These are phyloP conservation scores for Aureobasidium leucospermi DNA, from an alignment of 2,329 filamentous ascomycete species.

Conservation along the genomic window DNA sequence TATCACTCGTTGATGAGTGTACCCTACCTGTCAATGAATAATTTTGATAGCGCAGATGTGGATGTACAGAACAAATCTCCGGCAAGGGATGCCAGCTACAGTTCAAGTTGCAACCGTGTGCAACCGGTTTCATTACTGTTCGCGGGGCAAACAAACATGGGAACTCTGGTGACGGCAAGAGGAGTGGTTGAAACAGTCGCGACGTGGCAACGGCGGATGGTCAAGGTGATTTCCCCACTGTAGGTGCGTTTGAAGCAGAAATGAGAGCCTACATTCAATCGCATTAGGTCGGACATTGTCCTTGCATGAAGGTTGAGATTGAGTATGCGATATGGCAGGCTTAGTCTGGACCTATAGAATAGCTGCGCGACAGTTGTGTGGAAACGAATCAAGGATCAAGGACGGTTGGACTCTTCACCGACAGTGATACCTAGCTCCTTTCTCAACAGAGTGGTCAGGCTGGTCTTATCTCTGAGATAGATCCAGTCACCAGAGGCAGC, in stretches of 20 bases:
- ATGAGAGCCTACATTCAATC: not conserved
- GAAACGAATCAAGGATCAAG: not conserved
- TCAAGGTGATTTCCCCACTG: not conserved
- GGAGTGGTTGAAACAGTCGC: conserved; percentile 1
- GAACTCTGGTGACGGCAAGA: not conserved
- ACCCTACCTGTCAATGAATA: conserved; percentile 3
- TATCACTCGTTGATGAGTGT: not conserved
- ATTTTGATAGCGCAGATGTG: conserved; percentile 4
- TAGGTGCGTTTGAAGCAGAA: not conserved
- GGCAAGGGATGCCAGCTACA: not conserved
- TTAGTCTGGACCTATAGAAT: not conserved
- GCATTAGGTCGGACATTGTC: not conserved
- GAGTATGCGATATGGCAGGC: not conserved
- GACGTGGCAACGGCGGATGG: conserved; percentile 7
- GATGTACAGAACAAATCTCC: not conserved
- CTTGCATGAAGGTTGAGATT: not conserved
- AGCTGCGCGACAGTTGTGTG: not conserved
- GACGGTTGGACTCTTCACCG: conserved; percentile 18
- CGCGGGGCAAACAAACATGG: conserved; percentile 5
- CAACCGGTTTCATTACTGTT: conserved; percentile 11
- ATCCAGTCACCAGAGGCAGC: conserved; percentile 72
- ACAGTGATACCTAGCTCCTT: conserved; percentile 68
- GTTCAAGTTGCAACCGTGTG: not conserved
- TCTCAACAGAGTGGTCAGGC: conserved; percentile 63
- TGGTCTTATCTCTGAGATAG: conserved; percentile 75